phyloP scores from a whole-genome alignment of 169 alveolate species.

The Plasmodium fragile region DNA sequence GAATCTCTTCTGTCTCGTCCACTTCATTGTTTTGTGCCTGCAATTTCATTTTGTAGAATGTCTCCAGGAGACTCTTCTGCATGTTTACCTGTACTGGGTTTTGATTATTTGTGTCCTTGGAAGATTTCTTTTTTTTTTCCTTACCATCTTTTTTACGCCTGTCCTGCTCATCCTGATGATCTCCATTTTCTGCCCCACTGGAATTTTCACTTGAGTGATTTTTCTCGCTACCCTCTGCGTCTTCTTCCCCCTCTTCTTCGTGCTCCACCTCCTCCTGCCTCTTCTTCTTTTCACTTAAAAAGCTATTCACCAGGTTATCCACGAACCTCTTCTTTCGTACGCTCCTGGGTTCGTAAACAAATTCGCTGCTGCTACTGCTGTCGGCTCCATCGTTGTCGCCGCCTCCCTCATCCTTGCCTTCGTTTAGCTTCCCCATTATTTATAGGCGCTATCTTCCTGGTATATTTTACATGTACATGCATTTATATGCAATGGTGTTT shows the following conservation, averaged over 20 bases:
- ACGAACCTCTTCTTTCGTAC: constrained; percentile 38
- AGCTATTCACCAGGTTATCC: constrained; percentile 66
- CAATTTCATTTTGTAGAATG: constrained; percentile 38
- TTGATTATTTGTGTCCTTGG: neutral
- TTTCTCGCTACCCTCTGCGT: constrained; percentile 19
- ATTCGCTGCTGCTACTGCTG: constrained; percentile 27
- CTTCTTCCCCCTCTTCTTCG: neutral
- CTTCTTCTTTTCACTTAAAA: constrained; percentile 44
- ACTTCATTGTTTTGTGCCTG: constrained; percentile 57
- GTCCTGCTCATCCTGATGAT: neutral
- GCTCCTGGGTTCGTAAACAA: constrained; percentile 67
- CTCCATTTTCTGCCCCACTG: neutral
- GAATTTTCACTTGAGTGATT: constrained; percentile 13
- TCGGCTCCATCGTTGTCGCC: neutral
- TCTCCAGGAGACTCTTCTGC: constrained; percentile 61
- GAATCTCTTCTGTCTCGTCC: constrained; percentile 65
- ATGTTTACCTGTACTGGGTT: constrained; percentile 14
- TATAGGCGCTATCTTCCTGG: neutral
- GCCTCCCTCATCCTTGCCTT: neutral
- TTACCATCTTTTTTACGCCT: constrained; percentile 6
- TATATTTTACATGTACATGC: neutral
- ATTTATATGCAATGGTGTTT: constrained; percentile 19
- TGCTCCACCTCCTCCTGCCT: constrained; percentile 8
- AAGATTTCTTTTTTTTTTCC: neutral
- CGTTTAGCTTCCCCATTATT: constrained; percentile 51